These are phyloP conservation scores for Paxillus involutus DNA, from an alignment of 768 basidiomycete species.

Conservation along the genomic window DNA sequence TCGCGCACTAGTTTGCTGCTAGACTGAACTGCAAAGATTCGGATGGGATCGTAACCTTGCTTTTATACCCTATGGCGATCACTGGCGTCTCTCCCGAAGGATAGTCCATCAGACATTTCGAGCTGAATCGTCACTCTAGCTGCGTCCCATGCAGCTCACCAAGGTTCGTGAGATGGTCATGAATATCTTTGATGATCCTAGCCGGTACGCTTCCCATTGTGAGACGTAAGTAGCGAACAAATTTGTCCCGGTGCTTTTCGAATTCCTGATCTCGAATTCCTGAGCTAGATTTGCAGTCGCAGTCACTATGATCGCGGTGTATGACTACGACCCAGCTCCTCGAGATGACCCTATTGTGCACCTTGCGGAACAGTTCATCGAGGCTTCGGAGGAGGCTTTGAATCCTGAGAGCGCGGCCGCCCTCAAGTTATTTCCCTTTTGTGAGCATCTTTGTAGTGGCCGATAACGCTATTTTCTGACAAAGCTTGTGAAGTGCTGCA, in stretches of 20 bases:
- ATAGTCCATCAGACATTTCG: constrained; percentile 13
- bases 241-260: neutral
- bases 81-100: constrained; percentile 11
- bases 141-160: constrained; percentile 6
- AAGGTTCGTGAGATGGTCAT: constrained; percentile 1
- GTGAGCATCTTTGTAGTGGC: neutral
- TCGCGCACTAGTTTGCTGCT: neutral
- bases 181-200: constrained; percentile 1
- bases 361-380: neutral
- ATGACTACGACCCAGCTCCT: constrained; percentile 5
- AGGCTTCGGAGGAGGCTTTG: neutral
- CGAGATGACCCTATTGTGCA: constrained; percentile 8
- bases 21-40: neutral
- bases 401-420: constrained; percentile 1
- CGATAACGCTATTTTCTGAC: neutral
- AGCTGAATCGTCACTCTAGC: neutral
- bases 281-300: constrained; percentile 2
- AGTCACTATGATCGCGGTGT: neutral
- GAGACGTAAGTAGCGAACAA: neutral
- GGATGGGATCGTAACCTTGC: constrained; percentile 5
- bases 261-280: neutral
- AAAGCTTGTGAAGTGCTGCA: constrained; percentile 15
- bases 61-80: constrained; percentile 3
- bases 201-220: neutral
- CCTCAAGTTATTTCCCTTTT: constrained; percentile 5